A percentile compares a stretch with the other conserved stretches of the same genome.
Evolutionary conservation across 257 asterid genomes (phyloP).

Genomic region (Paraleonurus japonicus): DNA sequence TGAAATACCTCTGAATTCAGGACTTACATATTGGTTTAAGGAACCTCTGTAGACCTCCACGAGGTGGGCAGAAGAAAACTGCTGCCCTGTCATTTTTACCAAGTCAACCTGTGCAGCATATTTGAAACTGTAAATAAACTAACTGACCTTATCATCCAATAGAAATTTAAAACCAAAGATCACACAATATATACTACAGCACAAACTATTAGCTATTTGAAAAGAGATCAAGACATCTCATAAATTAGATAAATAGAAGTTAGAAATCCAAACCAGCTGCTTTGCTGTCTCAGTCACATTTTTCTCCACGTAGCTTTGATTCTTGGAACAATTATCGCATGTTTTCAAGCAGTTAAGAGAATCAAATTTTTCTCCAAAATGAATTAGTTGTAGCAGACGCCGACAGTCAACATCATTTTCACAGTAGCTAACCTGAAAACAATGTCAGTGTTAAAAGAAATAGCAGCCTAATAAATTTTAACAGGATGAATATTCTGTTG

Average conservation of each 20-base stretch:
- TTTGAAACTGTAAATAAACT: conserved; percentile 9
- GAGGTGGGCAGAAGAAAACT: conserved; percentile 80
- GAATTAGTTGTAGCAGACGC: conserved; percentile 90
- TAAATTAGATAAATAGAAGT: background rate
- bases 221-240: conserved; percentile 15
- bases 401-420: conserved; percentile 95
- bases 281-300: conserved; percentile 77
- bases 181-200: conserved; percentile 4
- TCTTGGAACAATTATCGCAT: conserved; percentile 88
- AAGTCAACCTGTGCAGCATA: conserved; percentile 66
- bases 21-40: conserved; percentile 85
- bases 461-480: background rate
- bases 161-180: background rate
- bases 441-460: conserved; percentile 20
- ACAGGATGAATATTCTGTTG: background rate
- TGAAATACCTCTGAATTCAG: conserved; percentile 21
- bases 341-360: conserved; percentile 76
- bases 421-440: conserved; percentile 86
- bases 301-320: conserved; percentile 66
- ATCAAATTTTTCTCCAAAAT: conserved; percentile 96
- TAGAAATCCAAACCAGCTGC: conserved; percentile 67
- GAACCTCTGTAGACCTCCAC: conserved; percentile 98
- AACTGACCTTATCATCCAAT: background rate
- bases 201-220: background rate
- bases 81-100: conserved; percentile 77